A percentile compares a stretch with the other conserved stretches of the same genome.
Conservation (phyloP, 2,329 filamentous ascomycete species). For the Nemania sp. region DNA sequence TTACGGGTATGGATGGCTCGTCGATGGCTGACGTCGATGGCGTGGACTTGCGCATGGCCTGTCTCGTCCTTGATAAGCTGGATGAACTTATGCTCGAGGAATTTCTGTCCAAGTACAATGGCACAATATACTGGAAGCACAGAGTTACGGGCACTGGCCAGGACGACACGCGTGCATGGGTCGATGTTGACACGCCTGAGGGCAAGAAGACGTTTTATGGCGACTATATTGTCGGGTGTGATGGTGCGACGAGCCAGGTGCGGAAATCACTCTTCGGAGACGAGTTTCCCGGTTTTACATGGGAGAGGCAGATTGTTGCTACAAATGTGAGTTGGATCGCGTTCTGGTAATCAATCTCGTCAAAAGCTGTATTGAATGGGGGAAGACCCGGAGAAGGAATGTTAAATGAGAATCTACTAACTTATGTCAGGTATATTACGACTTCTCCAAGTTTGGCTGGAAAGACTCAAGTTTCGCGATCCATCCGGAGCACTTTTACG, state of each 20-base stretch:
- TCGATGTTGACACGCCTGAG: constrained; percentile 46
- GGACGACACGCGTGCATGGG: constrained; percentile 49
- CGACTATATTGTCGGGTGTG: constrained; percentile 61
- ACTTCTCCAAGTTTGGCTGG: constrained; percentile 58
- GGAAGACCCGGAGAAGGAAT: neutral
- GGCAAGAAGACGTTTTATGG: constrained; percentile 45
- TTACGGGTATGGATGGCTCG: constrained; percentile 43
- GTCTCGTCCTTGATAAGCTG: constrained; percentile 48
- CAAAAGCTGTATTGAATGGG: neutral
- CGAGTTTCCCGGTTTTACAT: constrained; percentile 63
- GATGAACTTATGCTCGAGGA: constrained; percentile 49
- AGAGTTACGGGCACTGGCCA: constrained; percentile 52
- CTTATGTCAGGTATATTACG: constrained; percentile 58
- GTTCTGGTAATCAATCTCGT: neutral
- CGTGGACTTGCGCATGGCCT: constrained; percentile 46
- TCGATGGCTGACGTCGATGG: constrained; percentile 44
- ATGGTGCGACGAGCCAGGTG: constrained; percentile 55
- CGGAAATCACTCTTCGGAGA: constrained; percentile 55
- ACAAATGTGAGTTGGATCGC: constrained; percentile 54
- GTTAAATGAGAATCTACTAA: constrained; percentile 17
- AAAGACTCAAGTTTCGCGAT: constrained; percentile 63
- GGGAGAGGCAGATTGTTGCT: constrained; percentile 63
- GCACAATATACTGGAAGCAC: constrained; percentile 50
- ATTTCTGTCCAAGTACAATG: constrained; percentile 41
- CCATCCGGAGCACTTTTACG: constrained; percentile 61